phyloP scores from a whole-genome alignment of 495 filamentous ascomycete genomes.

The Penicillium chermesinum region DNA sequence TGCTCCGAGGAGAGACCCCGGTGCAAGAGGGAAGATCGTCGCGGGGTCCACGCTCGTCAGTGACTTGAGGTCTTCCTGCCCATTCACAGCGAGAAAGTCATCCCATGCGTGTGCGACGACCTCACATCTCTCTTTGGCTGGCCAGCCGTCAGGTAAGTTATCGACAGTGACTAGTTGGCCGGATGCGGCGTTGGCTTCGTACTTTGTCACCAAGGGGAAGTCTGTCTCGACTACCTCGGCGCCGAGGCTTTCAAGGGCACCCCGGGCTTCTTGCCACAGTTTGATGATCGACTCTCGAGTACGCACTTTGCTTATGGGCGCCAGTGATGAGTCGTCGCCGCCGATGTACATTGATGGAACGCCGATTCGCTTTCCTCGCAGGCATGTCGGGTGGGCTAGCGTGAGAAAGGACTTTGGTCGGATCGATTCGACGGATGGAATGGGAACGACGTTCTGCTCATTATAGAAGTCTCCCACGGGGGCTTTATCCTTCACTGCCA shows the following conservation, averaged over 20 bases:
- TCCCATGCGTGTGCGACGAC: conserved; percentile 33
- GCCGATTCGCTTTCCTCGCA: conserved; percentile 29
- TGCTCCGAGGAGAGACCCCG: conserved; percentile 23
- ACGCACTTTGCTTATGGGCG: conserved; percentile 16
- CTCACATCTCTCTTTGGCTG: conserved; percentile 28
- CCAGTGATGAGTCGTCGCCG: conserved; percentile 17
- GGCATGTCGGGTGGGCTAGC: conserved; percentile 12
- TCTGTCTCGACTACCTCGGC: conserved; percentile 31
- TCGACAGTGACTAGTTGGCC: conserved; percentile 29
- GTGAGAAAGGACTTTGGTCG: conserved; percentile 21
- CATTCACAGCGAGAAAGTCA: conserved; percentile 27
- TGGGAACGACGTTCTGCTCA: conserved; percentile 22
- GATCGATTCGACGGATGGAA: conserved; percentile 23
- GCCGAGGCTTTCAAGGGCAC: conserved; percentile 23
- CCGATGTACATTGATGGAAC: conserved; percentile 35
- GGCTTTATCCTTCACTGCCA: conserved; percentile 22
- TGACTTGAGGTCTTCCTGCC: conserved; percentile 21
- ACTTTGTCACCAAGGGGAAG: conserved; percentile 28
- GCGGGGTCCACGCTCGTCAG: conserved; percentile 25
- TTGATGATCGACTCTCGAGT: conserved; percentile 27
- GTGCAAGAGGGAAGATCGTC: conserved; percentile 31
- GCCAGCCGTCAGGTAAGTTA: conserved; percentile 30
- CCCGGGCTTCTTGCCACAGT: conserved; percentile 26
- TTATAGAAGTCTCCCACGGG: conserved; percentile 33
- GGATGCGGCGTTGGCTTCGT: conserved; percentile 25